Evolutionary conservation across 352 stramenopile species (phyloP), one percentile per base, ranked within the genome.

Genomic region (Phytophthora multivora): DNA sequence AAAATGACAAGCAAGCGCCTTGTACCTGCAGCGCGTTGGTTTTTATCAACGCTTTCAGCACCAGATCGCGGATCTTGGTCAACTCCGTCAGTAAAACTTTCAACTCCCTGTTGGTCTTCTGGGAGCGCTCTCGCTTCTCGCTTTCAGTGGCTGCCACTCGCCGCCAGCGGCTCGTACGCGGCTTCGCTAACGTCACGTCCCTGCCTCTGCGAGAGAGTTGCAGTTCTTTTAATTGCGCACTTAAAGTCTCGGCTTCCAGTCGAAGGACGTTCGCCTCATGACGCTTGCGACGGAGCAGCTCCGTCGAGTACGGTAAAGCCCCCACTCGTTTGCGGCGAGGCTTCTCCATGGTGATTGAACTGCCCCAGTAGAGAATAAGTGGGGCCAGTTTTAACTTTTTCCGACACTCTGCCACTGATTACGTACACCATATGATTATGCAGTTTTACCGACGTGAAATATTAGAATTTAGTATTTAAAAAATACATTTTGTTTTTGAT

Each of bases 41-140:
- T 16, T 63, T 63, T 5, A 33, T 11, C 11, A 74, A 10, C 1
- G 42, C 13, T 10, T 40, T 52, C 7, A 38, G 16, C 12, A 71
- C 26, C 0, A 39, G 30, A 10, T 35, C 28, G 19, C 39, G 16
- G 5, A 68, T 2, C 19, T 58, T 51, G 11, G 38, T 18, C 19
- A 60, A 36, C 5, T 64, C 25, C 9, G 25, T 18, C 7, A 68
- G n/a, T 2, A 59, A 21, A 4, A 26, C 21, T 36, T 61, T 68
- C n/a, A 75, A 26, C 16, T 59, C 42, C 16, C 50, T 45, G 26
- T 71, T 75, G 6, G 11, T 58, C 5, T 55, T 19, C 39, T 73
- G 52, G 4, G 65, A 40, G 5, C 39, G 45, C 4, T 46, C 25
- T 40, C 16, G 25, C 16, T 23, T 59, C 18, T 50, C 26, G 13